Percentiles rank a stretch among this genome's conserved stretches.
phyloP scores from a whole-genome alignment of 163 green algal species.

The Picocystis sp. region DNA sequence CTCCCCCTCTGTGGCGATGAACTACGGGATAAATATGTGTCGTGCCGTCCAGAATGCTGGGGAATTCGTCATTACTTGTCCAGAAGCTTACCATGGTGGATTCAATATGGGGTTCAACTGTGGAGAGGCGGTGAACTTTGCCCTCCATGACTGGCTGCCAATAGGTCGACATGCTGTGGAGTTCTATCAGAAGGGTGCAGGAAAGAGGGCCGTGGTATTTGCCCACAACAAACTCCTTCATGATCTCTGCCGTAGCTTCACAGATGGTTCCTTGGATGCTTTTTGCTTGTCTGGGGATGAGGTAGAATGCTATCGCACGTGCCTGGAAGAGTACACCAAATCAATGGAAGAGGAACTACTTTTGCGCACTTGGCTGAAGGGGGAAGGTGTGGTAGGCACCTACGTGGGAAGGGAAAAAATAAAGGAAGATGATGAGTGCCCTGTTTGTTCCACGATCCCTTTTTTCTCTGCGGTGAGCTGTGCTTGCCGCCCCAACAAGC shows the following conservation, averaged over 20 bases:
- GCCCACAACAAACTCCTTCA: conserved; percentile 23
- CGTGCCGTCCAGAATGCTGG: conserved; percentile 51
- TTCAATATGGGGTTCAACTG: conserved; percentile 69
- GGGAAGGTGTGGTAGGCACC: no score
- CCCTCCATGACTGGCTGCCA: conserved; percentile 46
- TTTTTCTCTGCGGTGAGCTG: no score
- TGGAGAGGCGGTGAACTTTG: conserved; percentile 75
- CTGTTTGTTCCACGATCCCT: no score
- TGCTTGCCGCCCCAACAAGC: no score
- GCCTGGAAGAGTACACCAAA: not conserved
- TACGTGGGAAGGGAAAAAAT: no score
- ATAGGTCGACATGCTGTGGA: conserved; percentile 29
- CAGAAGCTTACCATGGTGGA: conserved; percentile 58
- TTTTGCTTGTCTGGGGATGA: not conserved
- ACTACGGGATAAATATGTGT: conserved; percentile 45
- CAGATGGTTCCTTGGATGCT: not conserved
- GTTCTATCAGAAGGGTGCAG: conserved; percentile 13
- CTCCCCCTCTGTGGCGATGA: conserved; percentile 32
- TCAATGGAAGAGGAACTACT: not conserved
- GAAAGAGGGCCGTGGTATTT: conserved; percentile 22
- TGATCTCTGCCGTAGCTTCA: conserved; percentile 5
- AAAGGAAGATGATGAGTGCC: no score
- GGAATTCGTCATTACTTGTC: conserved; percentile 72
- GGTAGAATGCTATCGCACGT: not conserved
- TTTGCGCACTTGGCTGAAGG: no score